Base-by-base conservation (phyloP, 176 grass and related monocot genomes). In the Carex kokanica region DNA sequence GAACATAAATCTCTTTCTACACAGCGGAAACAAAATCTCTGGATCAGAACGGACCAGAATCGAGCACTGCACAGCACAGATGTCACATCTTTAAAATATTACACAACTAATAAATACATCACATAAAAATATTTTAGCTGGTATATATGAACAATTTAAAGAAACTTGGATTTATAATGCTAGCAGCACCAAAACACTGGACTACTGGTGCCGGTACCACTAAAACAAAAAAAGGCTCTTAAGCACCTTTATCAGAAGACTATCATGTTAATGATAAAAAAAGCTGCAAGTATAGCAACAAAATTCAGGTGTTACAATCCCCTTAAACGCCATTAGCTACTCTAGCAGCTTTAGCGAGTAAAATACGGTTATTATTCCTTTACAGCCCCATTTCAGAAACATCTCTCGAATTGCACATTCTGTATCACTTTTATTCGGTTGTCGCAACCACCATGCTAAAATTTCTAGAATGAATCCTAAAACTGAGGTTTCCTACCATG, bases 401-500 rank as follows among this genome's bases (percentile, higher is more conserved):
- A 23, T 27, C 24, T 64, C 61, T 13, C 1, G 24, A 29, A 64
- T 64, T 64, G 23, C 8, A 23, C 8, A 20, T 16, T 18, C 7
- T n/a, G 18, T 13, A 20, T 9, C 61, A 64, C 7, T 72, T 72
- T 8, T 11, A 12, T 49, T 49, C 45, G 0, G 45, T 49, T 49
- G 45, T 49, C 45, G 2, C 45, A 2, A 10, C 45, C 68, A 72
- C 15, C 7, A 21, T 47, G 38, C 11, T 73, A 55, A 54, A 55
- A 55, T 54, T 5, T 31, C 47, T 55, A 17, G 14, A 77, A 77
- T 31, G 70, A 55, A 77, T 77, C 21, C 81, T 93, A 97, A 83
- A 93, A 93, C 34, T 87, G 79, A 65, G 91, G 94, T 81, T 91
- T 97, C 86, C 88, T 91, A 31, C 94, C 91, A 69, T 87, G 88